Evolutionary conservation across 1,284 basidiomycete species (phyloP), one percentile per base, ranked within the genome.

Genomic region (Rhodotorula sp.): DNA sequence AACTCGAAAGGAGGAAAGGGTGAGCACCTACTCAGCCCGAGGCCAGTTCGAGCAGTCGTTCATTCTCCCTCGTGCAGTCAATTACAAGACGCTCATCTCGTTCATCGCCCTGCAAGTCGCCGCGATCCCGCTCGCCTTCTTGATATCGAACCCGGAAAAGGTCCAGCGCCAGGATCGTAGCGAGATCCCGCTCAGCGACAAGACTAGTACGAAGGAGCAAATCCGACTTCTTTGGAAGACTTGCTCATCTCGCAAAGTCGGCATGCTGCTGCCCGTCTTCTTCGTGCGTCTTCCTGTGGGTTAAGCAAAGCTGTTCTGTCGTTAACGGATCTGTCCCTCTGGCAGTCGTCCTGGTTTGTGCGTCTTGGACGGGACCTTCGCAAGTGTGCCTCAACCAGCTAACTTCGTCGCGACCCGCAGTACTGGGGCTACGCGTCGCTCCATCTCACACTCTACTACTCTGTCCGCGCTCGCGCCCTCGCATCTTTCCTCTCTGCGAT

Each of bases 1-100:
- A 67, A 74, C 44, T 64, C 70, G n/a, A 68, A 64, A 24, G 71
- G 72, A 1, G 81, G 81, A 0, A 64, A 64, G n/a, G 62, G 62
- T 64, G 37, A 18, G 62, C 26, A 10, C 15, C 13, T n/a, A 13
- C 16, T 24, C 37, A 18, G 9, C 28, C n/a, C 28, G 75, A 74
- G 4, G 74, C 80, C 37, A 68, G 67, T 30, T 76, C 74, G 30
- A 11, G 44, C 4, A 44, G 11, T 8, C 53, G 20, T 18, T 16
- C 16, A n/a, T 18, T 15, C n/a, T 13, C 47, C 1, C 1, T 4
- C 53, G 3, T 26, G 10, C 62, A 64, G 62, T 64, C 34, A 64
- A 64, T 55, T 64, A 64, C 48, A 50, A 52, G 46, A 64, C 62
- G 6, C 55, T 64, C 26, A 34, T 64, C 28, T 34, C 62, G 16